Base-by-base conservation (phyloP, 163 green algal species). In the Chlorella variabilis region DNA sequence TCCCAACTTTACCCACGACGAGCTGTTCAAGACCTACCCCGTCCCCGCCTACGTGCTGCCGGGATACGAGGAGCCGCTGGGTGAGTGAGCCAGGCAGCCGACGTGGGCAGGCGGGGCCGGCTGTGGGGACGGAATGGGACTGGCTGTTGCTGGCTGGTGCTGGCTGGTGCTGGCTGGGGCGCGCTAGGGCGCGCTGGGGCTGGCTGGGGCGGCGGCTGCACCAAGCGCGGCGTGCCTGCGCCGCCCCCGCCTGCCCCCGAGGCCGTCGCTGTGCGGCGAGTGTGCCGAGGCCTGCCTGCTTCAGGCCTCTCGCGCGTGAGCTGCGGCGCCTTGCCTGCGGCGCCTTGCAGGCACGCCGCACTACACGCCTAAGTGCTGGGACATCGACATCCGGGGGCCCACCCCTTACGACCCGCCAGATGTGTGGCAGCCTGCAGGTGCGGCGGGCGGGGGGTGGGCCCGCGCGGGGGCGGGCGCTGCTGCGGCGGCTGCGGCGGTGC, bases 331-430 rank as follows among this genome's bases (percentile, higher is more conserved):
- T n/a, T n/a, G n/a, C n/a, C n/a, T n/a, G n/a, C n/a, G n/a, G n/a
- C n/a, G n/a, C n/a, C n/a, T n/a, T 68, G 51, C 54, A 79, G 71
- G 71, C 71, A 79, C 71, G 1, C 36, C 71, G 2, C 71, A 79
- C 51, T 69, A 33, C 36, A 29, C 13, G 0, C 71, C 71, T 6
- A 68, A 68, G 36, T 58, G 71, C 36, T 79, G 71, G 71, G 74
- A 71, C 74, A 4, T 81, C 15, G 25, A 59, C 20, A 73, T 81
- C 0, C 74, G 74, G 29, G 74, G 39, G 6, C 74, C 74, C 18
- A 73, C 74, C 23, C 59, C 20, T 0, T 29, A 61, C 1, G 74
- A 81, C 59, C 74, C 74, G 0, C 38, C 58, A 0, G 74, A 81
- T 41, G 39, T 81, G 0, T 81, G 58, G 58, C 74, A 71, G 58